A percentile compares a stretch with the other conserved stretches of the same genome.
Conservation (phyloP, 768 basidiomycete species). For the Hypholoma sublateritium region DNA sequence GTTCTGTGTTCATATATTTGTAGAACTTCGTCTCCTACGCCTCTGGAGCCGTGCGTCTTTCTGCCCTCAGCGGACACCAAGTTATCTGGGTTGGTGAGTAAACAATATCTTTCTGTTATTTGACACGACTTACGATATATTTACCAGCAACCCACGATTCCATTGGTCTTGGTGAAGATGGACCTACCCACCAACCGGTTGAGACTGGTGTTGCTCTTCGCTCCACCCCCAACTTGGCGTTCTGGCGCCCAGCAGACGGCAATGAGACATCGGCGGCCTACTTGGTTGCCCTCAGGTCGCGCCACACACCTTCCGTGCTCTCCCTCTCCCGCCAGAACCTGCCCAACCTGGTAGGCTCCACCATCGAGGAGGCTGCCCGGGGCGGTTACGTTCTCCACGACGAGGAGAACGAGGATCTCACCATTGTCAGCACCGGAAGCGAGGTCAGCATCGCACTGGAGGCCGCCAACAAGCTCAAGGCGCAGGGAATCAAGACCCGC, state of each 20-base stretch:
- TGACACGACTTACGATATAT: background rate
- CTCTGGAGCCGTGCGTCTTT: conserved; percentile 88
- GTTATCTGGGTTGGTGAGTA: conserved; percentile 91
- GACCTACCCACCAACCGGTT: conserved; percentile 94
- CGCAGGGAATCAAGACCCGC: conserved; percentile 76
- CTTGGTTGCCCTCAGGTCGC: conserved; percentile 72
- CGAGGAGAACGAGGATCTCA: conserved; percentile 76
- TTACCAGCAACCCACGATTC: conserved; percentile 86
- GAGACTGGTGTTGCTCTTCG: conserved; percentile 88
- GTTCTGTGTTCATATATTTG: conserved; percentile 9
- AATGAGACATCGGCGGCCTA: conserved; percentile 98
- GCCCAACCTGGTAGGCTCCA: conserved; percentile 86
- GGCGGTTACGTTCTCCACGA: conserved; percentile 93
- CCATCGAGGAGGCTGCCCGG: conserved; percentile 77
- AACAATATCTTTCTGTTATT: background rate
- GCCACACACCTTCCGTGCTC: conserved; percentile 78
- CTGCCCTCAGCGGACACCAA: conserved; percentile 85
- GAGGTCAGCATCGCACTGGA: conserved; percentile 89
- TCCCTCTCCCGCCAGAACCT: conserved; percentile 88
- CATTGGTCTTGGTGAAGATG: conserved; percentile 90
- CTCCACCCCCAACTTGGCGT: conserved; percentile 87
- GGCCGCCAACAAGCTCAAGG: conserved; percentile 77
- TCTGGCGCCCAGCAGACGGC: conserved; percentile 93
- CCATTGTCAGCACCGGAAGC: conserved; percentile 86
- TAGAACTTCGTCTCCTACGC: conserved; percentile 95